Conservation (phyloP, 2,329 filamentous ascomycete genomes). For the Aspergillus arachidicola region DNA sequence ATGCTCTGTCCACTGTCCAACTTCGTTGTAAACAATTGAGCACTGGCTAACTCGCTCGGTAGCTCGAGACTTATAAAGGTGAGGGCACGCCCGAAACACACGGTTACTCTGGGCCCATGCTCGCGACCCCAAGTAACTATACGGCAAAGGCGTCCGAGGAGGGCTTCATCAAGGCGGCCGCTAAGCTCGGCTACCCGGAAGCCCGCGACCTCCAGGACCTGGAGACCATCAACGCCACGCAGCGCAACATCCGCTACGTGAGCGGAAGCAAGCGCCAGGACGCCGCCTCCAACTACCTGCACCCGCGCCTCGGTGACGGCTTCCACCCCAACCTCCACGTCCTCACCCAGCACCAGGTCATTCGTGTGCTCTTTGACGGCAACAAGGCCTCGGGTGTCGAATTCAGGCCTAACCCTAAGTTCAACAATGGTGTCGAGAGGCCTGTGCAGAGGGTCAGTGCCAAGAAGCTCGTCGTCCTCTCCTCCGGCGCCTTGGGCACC, state of each 20-base stretch:
- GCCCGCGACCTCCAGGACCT: conserved; percentile 2
- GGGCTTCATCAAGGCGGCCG: too few species aligned
- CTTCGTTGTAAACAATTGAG: neutral
- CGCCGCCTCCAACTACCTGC: conserved; percentile 6
- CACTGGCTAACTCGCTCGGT: neutral
- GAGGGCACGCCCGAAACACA: too few species aligned
- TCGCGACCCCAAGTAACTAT: neutral
- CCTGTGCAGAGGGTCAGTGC: too few species aligned
- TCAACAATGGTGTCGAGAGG: too few species aligned
- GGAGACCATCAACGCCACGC: conserved; percentile 1
- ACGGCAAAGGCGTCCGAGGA: too few species aligned
- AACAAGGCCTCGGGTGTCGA: neutral
- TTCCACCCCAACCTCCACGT: conserved; percentile 3
- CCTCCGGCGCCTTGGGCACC: too few species aligned
- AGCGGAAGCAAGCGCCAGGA: conserved; percentile 4
- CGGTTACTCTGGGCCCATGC: neutral
- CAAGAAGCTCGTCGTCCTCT: too few species aligned
- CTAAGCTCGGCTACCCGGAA: neutral
- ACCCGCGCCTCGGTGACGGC: conserved; percentile 4
- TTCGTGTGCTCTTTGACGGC: too few species aligned
- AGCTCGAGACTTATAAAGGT: conserved; percentile 3
- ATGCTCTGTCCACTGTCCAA: neutral
- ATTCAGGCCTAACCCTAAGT: too few species aligned
- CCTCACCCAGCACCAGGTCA: too few species aligned
- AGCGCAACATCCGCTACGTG: conserved; percentile 3